Conservation (phyloP, 768 basidiomycete genomes). For the Tricholoma matsutake region DNA sequence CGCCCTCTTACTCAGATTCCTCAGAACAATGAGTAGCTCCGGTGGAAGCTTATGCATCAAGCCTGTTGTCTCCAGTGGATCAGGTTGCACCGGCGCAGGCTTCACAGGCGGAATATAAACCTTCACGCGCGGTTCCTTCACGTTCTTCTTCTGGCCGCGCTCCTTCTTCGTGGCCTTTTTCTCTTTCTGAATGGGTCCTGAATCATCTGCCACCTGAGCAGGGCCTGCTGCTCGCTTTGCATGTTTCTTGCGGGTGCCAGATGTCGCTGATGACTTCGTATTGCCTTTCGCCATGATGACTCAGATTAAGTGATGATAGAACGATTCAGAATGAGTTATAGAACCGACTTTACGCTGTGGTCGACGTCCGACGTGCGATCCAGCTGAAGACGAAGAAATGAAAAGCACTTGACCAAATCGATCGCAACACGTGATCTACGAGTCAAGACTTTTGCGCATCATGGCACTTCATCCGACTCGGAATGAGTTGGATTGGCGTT, state of each 20-base stretch:
- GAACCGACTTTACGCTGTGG: too few species aligned
- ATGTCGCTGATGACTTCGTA: slow-evolving; percentile 75
- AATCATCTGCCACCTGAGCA: slow-evolving; percentile 29
- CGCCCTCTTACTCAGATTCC: slow-evolving; percentile 87
- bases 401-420: too few species aligned
- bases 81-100: slow-evolving; percentile 66
- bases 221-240: slow-evolving; percentile 62
- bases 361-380: too few species aligned
- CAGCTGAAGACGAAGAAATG: too few species aligned
- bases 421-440: too few species aligned
- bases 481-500: too few species aligned
- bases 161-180: slow-evolving; percentile 52
- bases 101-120: slow-evolving; percentile 85
- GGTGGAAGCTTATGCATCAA: slow-evolving; percentile 72
- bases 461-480: too few species aligned
- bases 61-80: slow-evolving; percentile 85
- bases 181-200: slow-evolving; percentile 30
- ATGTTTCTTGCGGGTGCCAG: slow-evolving; percentile 91
- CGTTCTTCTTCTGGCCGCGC: slow-evolving; percentile 49
- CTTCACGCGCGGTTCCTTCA: slow-evolving; percentile 76
- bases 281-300: slow-evolving; percentile 38
- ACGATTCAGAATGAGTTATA: too few species aligned
- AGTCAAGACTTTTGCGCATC: too few species aligned
- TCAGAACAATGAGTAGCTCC: slow-evolving; percentile 78
- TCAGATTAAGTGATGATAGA: background rate